Conservation (phyloP, 345 rosid genomes). For the Murraya koenigii region DNA sequence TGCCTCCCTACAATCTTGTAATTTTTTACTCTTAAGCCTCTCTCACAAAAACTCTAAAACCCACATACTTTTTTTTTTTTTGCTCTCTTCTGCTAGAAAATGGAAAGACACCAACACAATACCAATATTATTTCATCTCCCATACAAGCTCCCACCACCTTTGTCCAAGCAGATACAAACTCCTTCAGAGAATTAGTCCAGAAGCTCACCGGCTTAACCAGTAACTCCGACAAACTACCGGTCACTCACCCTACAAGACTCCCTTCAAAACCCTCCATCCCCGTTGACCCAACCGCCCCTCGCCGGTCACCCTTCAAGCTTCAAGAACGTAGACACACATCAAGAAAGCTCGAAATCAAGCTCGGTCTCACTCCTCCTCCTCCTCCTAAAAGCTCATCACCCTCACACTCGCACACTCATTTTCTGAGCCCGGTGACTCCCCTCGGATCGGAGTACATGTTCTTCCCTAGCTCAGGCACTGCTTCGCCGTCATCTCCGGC, state of each 20-base stretch:
- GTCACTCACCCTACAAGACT: conserved; percentile 21
- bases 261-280: conserved; percentile 14
- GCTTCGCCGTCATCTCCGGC: conserved; percentile 36
- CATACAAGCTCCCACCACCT: conserved; percentile 33
- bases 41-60: neutral
- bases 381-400: neutral
- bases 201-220: conserved; percentile 39
- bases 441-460: conserved; percentile 23
- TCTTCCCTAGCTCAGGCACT: conserved; percentile 28
- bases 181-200: conserved; percentile 51
- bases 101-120: conserved; percentile 22
- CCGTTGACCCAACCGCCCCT: conserved; percentile 26
- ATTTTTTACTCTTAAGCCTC: neutral
- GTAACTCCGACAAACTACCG: conserved; percentile 18
- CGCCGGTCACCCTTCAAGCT: conserved; percentile 48
- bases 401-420: neutral
- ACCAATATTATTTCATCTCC: conserved; percentile 11
- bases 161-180: conserved; percentile 44
- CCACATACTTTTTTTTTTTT: neutral
- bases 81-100: neutral
- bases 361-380: conserved; percentile 28
- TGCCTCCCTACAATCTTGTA: neutral
- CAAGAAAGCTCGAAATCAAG: conserved; percentile 44
- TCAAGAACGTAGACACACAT: conserved; percentile 44
- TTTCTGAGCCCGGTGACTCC: conserved; percentile 45